Conservation (phyloP, 805 yeast genomes). For the Candida hungchunana region DNA sequence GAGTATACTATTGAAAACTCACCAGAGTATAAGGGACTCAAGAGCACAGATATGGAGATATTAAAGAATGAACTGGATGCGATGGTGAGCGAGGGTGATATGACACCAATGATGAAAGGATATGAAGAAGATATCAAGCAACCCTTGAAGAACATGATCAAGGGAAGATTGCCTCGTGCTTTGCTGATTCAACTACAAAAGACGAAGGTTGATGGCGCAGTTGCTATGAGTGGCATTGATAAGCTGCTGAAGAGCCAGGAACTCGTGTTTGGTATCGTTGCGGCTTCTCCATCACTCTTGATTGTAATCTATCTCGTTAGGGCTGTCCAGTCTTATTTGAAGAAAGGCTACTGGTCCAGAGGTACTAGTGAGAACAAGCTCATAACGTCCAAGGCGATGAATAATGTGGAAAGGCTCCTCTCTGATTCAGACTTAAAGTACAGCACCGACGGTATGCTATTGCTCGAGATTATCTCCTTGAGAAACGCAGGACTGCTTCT, state of each 20-base stretch:
- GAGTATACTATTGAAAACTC: slow-evolving; percentile 51
- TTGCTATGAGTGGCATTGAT: slow-evolving; percentile 89
- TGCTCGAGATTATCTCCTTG: slow-evolving; percentile 62
- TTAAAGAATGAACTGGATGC: slow-evolving; percentile 33
- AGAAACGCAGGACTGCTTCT: slow-evolving; percentile 43
- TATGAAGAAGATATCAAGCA: slow-evolving; percentile 72
- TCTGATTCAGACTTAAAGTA: slow-evolving; percentile 21
- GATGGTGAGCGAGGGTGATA: slow-evolving; percentile 66
- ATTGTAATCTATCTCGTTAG: slow-evolving; percentile 45
- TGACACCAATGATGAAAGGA: slow-evolving; percentile 71
- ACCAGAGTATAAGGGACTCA: slow-evolving; percentile 11
- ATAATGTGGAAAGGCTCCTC: slow-evolving; percentile 52
- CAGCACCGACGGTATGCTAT: slow-evolving; percentile 52
- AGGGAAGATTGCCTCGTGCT: slow-evolving; percentile 72
- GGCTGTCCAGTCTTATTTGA: slow-evolving; percentile 27
- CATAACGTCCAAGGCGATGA: slow-evolving; percentile 41
- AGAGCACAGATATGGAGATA: slow-evolving; percentile 10
- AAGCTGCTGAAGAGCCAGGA: slow-evolving; percentile 86
- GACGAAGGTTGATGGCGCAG: slow-evolving; percentile 90
- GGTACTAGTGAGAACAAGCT: slow-evolving; percentile 23
- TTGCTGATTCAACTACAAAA: slow-evolving; percentile 91
- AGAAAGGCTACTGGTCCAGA: slow-evolving; percentile 32
- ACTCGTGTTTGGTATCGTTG: slow-evolving; percentile 87
- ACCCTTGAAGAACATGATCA: slow-evolving; percentile 58
- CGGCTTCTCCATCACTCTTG: slow-evolving; percentile 75